phyloP scores from a whole-genome alignment of 768 basidiomycete species.

The Hypholoma fasciculare region DNA sequence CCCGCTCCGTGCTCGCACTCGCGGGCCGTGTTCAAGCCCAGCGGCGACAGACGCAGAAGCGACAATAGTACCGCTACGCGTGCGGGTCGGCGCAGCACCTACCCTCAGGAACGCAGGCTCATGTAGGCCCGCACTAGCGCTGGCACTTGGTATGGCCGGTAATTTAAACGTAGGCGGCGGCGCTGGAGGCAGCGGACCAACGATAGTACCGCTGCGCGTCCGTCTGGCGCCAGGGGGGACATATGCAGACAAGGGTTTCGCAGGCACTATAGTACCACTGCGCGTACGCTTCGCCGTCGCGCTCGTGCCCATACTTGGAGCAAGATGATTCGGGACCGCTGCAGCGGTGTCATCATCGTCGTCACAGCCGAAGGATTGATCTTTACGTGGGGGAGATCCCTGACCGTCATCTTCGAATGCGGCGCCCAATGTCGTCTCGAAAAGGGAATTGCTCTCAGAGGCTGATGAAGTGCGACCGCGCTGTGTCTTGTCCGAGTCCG shows the following conservation, averaged over 20 bases:
- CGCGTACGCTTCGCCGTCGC: constrained; percentile 29
- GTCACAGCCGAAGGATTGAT: background rate
- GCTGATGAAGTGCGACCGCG: background rate
- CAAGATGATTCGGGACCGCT: background rate
- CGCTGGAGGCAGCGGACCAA: constrained; percentile 23
- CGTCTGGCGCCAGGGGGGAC: constrained; percentile 19
- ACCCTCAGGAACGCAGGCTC: background rate
- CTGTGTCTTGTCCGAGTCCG: background rate
- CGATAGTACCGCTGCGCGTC: constrained; percentile 32
- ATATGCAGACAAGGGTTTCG: background rate
- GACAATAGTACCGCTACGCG: constrained; percentile 34
- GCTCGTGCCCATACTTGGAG: background rate
- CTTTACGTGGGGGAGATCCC: too few relatives aligned
- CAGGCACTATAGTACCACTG: constrained; percentile 49
- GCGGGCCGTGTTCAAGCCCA: background rate
- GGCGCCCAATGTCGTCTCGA: background rate
- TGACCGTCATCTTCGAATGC: background rate
- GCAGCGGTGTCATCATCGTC: background rate
- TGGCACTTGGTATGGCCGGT: constrained; percentile 6
- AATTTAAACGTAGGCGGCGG: constrained; percentile 4
- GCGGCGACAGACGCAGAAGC: constrained; percentile 1
- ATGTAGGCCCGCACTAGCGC: too few relatives aligned
- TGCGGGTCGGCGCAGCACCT: constrained; percentile 12
- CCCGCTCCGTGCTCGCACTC: constrained; percentile 8
- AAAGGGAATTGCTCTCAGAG: background rate